Conservation (phyloP, 2,329 filamentous ascomycete genomes). For the Epichloe gansuensis region DNA sequence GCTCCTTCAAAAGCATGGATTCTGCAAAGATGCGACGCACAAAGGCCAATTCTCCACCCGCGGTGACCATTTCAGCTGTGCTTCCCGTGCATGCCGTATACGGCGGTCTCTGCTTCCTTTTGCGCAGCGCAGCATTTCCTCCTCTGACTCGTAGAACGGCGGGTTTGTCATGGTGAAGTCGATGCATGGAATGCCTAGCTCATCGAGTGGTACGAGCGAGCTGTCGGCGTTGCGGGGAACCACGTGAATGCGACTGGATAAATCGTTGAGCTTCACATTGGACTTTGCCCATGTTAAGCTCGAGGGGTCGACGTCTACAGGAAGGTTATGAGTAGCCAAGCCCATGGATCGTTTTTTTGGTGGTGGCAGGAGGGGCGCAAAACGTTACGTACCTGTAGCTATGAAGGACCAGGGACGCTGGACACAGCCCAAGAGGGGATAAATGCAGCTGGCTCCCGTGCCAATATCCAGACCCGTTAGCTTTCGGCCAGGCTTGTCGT, state of each 20-base stretch:
- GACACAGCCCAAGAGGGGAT: conserved; percentile 66
- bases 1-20: conserved; percentile 44
- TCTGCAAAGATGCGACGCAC: conserved; percentile 59
- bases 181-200: conserved; percentile 37
- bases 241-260: conserved; percentile 53
- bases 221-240: conserved; percentile 39
- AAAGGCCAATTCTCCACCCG: conserved; percentile 68
- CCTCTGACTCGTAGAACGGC: conserved; percentile 72
- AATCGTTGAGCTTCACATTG: conserved; percentile 56
- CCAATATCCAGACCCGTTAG: conserved; percentile 73
- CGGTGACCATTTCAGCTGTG: conserved; percentile 72
- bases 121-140: conserved; percentile 56
- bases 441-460: conserved; percentile 84
- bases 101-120: conserved; percentile 54
- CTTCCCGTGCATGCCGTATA: conserved; percentile 67
- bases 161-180: conserved; percentile 92
- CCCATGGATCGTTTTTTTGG: background rate
- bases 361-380: background rate
- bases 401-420: conserved; percentile 64
- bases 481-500: conserved; percentile 32
- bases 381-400: conserved; percentile 38
- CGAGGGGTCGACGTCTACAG: conserved; percentile 57
- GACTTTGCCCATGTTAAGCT: conserved; percentile 52
- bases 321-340: too few species aligned
- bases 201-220: conserved; percentile 51